These are phyloP conservation scores for Backusella mclennaniae DNA, from an alignment of 192 early-diverging fungal species.

Conservation along the genomic window DNA sequence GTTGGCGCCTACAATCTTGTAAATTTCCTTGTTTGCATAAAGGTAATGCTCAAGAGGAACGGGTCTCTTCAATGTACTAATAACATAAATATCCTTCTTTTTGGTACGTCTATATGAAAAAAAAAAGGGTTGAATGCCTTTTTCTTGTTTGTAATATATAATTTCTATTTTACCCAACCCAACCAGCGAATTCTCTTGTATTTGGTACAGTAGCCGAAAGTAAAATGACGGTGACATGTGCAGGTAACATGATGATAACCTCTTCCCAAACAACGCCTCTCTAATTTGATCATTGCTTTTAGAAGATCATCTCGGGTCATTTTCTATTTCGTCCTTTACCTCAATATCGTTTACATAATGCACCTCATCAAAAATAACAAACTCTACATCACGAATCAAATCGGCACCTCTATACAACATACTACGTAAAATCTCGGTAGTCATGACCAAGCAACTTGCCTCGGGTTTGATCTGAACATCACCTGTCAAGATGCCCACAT, in stretches of 20 bases:
- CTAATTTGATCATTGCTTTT: conserved; percentile 27
- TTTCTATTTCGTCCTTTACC: background rate
- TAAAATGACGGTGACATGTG: conserved; percentile 92
- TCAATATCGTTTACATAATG: conserved; percentile 96
- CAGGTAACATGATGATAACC: conserved; percentile 98
- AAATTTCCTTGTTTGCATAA: conserved; percentile 81
- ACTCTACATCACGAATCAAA: conserved; percentile 96
- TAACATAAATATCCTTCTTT: conserved; percentile 96
- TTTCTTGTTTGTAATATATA: too few species aligned
- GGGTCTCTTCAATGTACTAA: conserved; percentile 88
- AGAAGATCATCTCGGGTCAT: too few species aligned
- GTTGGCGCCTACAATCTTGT: conserved; percentile 86
- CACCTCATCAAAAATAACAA: conserved; percentile 99
- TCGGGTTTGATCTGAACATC: conserved; percentile 97
- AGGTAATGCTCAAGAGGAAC: conserved; percentile 95
- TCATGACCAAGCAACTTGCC: conserved; percentile 98
- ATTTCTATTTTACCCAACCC: conserved; percentile 79
- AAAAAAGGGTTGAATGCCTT: too few species aligned
- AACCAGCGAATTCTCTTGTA: conserved; percentile 97
- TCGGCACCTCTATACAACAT: conserved; percentile 99
- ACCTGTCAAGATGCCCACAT: conserved; percentile 96
- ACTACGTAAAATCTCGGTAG: conserved; percentile 95
- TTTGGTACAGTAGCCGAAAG: conserved; percentile 98
- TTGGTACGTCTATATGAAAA: conserved; percentile 75
- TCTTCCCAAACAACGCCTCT: conserved; percentile 99